Evolutionary conservation across 176 grass and related monocot genomes (phyloP), one percentile per base, ranked within the genome.

Genomic region (Bromus sterilis): DNA sequence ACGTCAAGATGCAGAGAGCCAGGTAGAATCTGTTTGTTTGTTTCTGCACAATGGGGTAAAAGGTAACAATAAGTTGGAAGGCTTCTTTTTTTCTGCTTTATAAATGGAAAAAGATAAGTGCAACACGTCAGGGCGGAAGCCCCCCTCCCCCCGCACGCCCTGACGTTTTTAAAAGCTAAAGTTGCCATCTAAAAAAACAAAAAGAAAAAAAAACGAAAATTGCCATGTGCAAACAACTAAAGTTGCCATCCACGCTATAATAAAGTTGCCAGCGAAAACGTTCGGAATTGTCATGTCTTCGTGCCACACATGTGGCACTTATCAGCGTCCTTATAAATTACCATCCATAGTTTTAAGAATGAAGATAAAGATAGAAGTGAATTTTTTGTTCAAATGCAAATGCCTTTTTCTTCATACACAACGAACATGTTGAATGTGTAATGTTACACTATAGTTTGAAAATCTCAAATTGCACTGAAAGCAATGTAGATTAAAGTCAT

Each of bases 1-100:
- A 20, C 12, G 77, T 91, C 84, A 98, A 91, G 70, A 93, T 73
- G 79, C 88, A 89, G 46, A 90, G 48, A 49, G 90, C 90, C 81
- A 98, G 81, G 83, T 92, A 94, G 77, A 91, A 87, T 75, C 89
- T 82, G 56, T 88, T 98, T 81, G 86, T 87, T 90, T 86, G 84
- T 85, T 94, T 93, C 95, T 98, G 92, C 84, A 83, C 13, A 89
- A 70, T 77, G 14, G 89, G 48, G 26, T 18, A 58, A 82, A 70
- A 13, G 23, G 35, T 74, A 58, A 67, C 9, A 79, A 14, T 72
- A 77, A 49, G 32, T 77, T 37, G 12, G 39, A 36, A 35, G 24
- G 4, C 31, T 37, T 21, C n/a, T 29, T 78, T 12, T 70, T 24
- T 56, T 35, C 36, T 62, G 26, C 24, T 44, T 28, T n/a, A n/a